phyloP scores from a whole-genome alignment of 441 rosid genomes.

The Viola pubescens region DNA sequence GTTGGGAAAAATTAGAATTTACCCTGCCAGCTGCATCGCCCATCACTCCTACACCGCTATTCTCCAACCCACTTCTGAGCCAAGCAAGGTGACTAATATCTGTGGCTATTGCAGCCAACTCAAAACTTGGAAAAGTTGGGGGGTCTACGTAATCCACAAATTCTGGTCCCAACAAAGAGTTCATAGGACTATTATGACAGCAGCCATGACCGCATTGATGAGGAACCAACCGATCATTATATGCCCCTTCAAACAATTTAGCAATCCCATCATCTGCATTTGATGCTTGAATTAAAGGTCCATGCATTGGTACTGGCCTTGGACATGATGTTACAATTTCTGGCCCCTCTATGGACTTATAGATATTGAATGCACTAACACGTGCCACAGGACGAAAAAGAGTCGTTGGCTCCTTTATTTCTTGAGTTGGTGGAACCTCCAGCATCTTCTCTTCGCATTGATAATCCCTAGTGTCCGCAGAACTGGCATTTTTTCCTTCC shows the following conservation, averaged over 20 bases:
- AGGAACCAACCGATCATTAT: slow-evolving; percentile 53
- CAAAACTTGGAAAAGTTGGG: slow-evolving; percentile 53
- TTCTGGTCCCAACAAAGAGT: slow-evolving; percentile 72
- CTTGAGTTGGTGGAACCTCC: slow-evolving; percentile 29
- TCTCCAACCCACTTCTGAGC: slow-evolving; percentile 80
- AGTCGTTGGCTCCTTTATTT: slow-evolving; percentile 38
- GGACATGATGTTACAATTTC: slow-evolving; percentile 30
- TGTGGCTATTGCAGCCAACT: slow-evolving; percentile 73
- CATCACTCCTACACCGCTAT: slow-evolving; percentile 36
- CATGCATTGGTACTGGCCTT: slow-evolving; percentile 27
- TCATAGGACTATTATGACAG: slow-evolving; percentile 28
- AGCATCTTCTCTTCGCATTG: slow-evolving; percentile 27
- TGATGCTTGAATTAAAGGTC: slow-evolving; percentile 30
- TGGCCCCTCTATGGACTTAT: slow-evolving; percentile 31
- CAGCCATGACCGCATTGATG: slow-evolving; percentile 65
- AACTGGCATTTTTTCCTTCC: slow-evolving; percentile 49
- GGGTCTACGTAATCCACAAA: slow-evolving; percentile 68
- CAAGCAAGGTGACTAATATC: slow-evolving; percentile 80
- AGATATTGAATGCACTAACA: slow-evolving; percentile 51
- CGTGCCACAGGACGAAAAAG: slow-evolving; percentile 62
- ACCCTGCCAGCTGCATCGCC: slow-evolving; percentile 38
- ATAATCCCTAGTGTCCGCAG: slow-evolving; percentile 36
- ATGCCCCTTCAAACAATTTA: slow-evolving; percentile 51
- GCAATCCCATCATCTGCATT: slow-evolving; percentile 44
- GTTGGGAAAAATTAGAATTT: slow-evolving; percentile 32